These are phyloP conservation scores for Oemleria cerasiformis DNA, from an alignment of 306 rosid species.

Conservation along the genomic window DNA sequence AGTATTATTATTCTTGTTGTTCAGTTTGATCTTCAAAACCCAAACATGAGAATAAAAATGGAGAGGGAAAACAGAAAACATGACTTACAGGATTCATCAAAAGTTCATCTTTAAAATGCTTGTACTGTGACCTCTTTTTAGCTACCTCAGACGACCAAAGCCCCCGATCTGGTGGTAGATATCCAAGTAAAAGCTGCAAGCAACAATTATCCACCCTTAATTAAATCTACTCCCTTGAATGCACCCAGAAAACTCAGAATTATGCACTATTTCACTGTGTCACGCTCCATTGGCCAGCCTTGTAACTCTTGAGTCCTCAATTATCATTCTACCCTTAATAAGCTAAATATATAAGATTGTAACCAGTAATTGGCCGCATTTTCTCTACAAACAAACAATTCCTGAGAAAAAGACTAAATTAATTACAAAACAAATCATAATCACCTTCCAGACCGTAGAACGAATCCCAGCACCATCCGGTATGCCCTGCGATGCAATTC, in stretches of 20 bases:
- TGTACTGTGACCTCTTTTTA: conserved; percentile 89
- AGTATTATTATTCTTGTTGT: not conserved
- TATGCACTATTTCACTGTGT: not conserved
- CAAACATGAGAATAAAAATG: not conserved
- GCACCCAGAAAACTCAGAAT: not conserved
- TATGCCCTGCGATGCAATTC: conserved; percentile 78
- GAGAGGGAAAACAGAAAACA: conserved; percentile 6
- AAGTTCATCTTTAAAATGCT: conserved; percentile 86
- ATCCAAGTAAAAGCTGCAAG: conserved; percentile 81
- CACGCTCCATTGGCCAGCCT: not conserved
- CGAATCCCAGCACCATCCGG: conserved; percentile 94
- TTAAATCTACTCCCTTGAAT: conserved; percentile 1
- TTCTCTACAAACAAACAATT: conserved; percentile 7
- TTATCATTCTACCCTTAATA: not conserved
- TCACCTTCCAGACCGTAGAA: conserved; percentile 90
- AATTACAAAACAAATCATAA: not conserved
- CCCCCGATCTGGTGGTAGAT: conserved; percentile 77
- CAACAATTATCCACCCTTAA: conserved; percentile 4
- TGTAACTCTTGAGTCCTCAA: not conserved
- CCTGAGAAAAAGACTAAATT: not conserved
- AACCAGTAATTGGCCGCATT: not conserved
- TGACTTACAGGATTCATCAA: conserved; percentile 97
- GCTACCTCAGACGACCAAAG: conserved; percentile 86
- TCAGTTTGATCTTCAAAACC: not conserved
- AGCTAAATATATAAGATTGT: not conserved